A percentile compares a stretch with the other conserved stretches of the same genome.
Conservation (phyloP, 345 rosid species). For the Ceriops decandra region DNA sequence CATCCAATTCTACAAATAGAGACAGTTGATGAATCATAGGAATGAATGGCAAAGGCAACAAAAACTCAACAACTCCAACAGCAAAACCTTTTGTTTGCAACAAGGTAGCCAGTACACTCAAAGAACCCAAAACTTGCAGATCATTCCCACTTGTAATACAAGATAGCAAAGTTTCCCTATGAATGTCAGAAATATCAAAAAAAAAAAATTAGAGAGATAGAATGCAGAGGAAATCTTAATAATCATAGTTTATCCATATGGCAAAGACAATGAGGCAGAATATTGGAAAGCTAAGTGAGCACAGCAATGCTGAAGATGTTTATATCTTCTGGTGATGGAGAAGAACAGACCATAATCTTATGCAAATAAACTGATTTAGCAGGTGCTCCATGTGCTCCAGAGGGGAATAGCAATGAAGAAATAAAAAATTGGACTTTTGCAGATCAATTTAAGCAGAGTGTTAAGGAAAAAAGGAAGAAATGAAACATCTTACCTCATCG, state of each 20-base stretch:
- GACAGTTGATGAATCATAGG: slow-evolving; percentile 19
- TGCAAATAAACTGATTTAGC: no score
- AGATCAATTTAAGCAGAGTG: no score
- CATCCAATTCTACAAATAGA: slow-evolving; percentile 70
- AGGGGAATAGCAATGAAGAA: background rate
- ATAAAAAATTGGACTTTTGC: background rate
- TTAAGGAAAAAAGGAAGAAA: background rate
- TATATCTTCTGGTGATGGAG: no score
- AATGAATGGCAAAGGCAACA: slow-evolving; percentile 1
- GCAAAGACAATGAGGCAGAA: no score
- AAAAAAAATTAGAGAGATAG: slow-evolving; percentile 11
- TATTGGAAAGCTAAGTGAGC: no score
- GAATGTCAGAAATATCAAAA: slow-evolving; percentile 19
- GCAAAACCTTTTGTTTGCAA: slow-evolving; percentile 91
- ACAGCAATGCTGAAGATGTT: no score
- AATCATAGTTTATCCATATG: no score
- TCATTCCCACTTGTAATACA: slow-evolving; percentile 67
- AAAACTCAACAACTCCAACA: slow-evolving; percentile 19
- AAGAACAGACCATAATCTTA: no score
- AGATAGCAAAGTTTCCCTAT: slow-evolving; percentile 74
- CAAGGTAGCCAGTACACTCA: slow-evolving; percentile 78
- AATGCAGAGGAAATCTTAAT: background rate
- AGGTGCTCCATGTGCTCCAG: no score
- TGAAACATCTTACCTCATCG: slow-evolving; percentile 55
- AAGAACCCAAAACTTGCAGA: slow-evolving; percentile 72